phyloP scores from a whole-genome alignment of 108 stramenopile species.

The Stephanodiscus minutulus region DNA sequence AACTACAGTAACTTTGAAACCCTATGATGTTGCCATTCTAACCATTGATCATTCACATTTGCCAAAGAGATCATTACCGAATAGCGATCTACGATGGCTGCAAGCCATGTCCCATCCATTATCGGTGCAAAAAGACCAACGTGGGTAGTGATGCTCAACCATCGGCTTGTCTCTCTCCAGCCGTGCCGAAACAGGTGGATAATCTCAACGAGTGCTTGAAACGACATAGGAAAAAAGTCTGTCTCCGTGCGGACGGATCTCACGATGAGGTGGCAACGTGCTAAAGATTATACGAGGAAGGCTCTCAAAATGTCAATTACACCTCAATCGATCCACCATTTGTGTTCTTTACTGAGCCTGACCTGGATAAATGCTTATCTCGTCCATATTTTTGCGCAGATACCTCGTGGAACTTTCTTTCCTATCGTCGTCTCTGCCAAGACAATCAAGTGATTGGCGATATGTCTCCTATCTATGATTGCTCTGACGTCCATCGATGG shows the following conservation, averaged over 20 bases:
- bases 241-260: slow-evolving; percentile 42
- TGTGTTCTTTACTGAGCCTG: slow-evolving; percentile 51
- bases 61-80: slow-evolving; percentile 68
- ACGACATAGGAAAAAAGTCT: slow-evolving; percentile 52
- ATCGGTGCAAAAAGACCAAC: slow-evolving; percentile 52
- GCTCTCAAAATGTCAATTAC: neutral
- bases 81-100: slow-evolving; percentile 79
- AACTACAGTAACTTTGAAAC: slow-evolving; percentile 54
- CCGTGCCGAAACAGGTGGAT: slow-evolving; percentile 28
- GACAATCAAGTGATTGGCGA: slow-evolving; percentile 35
- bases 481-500: slow-evolving; percentile 44
- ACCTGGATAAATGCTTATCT: slow-evolving; percentile 56
- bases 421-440: slow-evolving; percentile 62
- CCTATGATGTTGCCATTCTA: slow-evolving; percentile 67
- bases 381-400: slow-evolving; percentile 75
- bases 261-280: slow-evolving; percentile 42
- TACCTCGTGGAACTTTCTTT: slow-evolving; percentile 50
- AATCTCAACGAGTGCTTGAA: slow-evolving; percentile 50
- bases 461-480: slow-evolving; percentile 41
- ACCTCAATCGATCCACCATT: slow-evolving; percentile 8
- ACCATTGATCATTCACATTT: slow-evolving; percentile 69
- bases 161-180: slow-evolving; percentile 30
- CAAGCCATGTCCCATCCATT: slow-evolving; percentile 82
- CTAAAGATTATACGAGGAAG: slow-evolving; percentile 1
- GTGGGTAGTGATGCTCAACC: neutral